Evolutionary conservation across 805 yeast species (phyloP).

Genomic region (Wickerhamiella sergipiensis): DNA sequence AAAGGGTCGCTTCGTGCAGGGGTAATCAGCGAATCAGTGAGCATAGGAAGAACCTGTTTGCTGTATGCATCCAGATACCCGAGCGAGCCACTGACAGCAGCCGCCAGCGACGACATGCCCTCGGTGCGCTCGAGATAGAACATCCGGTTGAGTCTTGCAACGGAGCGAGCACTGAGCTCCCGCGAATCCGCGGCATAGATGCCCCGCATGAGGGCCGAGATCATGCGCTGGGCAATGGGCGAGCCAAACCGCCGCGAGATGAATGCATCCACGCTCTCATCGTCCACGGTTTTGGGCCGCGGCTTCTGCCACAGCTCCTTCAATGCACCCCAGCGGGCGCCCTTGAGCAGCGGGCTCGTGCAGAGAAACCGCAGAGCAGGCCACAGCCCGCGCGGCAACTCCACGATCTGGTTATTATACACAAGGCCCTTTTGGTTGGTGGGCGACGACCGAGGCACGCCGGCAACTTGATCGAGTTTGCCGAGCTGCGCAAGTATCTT

Average conservation of each 20-base stretch:
- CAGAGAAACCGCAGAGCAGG: slow-evolving; percentile 15
- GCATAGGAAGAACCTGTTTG: slow-evolving; percentile 17
- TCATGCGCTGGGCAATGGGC: slow-evolving; percentile 36
- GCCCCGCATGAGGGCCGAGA: slow-evolving; percentile 80
- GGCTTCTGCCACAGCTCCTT: slow-evolving; percentile 23
- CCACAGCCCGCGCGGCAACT: slow-evolving; percentile 18
- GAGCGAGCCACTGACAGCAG: slow-evolving; percentile 28
- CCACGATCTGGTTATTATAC: slow-evolving; percentile 21
- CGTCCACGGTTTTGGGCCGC: slow-evolving; percentile 25
- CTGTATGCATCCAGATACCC: slow-evolving; percentile 17
- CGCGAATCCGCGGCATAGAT: slow-evolving; percentile 77
- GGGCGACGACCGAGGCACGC: slow-evolving; percentile 39
- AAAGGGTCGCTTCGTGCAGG: slow-evolving; percentile 4
- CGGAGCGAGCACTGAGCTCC: slow-evolving; percentile 44
- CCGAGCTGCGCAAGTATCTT: slow-evolving; percentile 31
- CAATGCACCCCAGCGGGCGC: slow-evolving; percentile 39
- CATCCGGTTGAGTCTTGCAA: slow-evolving; percentile 41
- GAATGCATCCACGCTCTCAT: slow-evolving; percentile 62
- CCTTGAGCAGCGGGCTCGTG: slow-evolving; percentile 28
- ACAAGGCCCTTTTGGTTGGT: slow-evolving; percentile 66
- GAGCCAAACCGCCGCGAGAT: slow-evolving; percentile 57
- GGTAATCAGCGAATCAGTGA: slow-evolving; percentile 16
- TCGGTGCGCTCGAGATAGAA: slow-evolving; percentile 39
- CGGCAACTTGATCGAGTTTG: slow-evolving; percentile 37
- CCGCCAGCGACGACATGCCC: slow-evolving; percentile 39